Evolutionary conservation across 139 green algal species (phyloP).

Genomic region (Coelastrella sp.): DNA sequence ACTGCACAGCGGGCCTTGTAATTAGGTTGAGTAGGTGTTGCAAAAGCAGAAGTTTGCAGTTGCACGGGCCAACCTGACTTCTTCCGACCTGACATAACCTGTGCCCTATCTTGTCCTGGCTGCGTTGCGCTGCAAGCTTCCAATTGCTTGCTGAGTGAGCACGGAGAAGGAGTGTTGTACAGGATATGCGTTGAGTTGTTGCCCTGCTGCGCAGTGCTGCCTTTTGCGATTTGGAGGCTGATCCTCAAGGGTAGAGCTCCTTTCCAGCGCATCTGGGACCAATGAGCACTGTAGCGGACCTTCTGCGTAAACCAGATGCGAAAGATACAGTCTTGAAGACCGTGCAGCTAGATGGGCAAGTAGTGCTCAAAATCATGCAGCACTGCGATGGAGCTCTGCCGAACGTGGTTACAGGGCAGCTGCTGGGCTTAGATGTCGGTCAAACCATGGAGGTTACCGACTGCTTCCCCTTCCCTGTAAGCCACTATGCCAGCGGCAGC

Average conservation of each 20-base stretch:
- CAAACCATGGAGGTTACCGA: slow-evolving; percentile 97
- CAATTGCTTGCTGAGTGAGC: not conserved
- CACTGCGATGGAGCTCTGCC: slow-evolving; percentile 91
- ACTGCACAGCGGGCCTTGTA: no score
- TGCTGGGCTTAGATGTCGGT: slow-evolving; percentile 98
- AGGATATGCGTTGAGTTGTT: no score
- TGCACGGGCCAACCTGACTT: no score
- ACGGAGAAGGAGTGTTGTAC: not conserved
- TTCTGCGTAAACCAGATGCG: slow-evolving; percentile 20
- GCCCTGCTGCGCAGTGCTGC: not conserved
- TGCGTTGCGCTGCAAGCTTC: no score
- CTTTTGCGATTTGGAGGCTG: not conserved
- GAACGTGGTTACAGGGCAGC: slow-evolving; percentile 93
- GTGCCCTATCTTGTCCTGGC: no score
- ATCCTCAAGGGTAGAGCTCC: not conserved
- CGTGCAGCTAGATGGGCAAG: slow-evolving; percentile 87
- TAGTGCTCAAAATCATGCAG: slow-evolving; percentile 95
- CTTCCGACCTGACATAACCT: no score
- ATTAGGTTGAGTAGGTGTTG: no score
- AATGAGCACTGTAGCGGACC: slow-evolving; percentile 47
- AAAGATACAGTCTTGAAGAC: slow-evolving; percentile 65
- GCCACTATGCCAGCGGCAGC: not conserved
- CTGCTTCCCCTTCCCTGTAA: slow-evolving; percentile 97
- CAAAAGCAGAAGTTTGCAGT: no score
- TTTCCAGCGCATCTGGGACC: not conserved